Conservation (phyloP, 208 protist genomes). For the Crithidia thermophila region DNA sequence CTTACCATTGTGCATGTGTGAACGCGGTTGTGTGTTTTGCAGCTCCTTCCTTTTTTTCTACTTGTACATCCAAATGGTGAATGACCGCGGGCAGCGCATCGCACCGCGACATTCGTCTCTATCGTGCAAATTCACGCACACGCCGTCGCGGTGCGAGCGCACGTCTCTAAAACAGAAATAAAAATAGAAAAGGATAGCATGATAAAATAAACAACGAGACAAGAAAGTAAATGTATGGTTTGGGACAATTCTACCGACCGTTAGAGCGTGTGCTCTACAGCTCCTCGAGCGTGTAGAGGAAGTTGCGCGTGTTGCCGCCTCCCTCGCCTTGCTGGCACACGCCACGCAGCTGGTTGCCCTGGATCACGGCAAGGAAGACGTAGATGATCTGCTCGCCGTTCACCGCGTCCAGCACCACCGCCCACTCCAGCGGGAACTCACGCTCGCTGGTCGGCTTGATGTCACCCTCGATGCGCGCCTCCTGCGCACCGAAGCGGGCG, state of each 20-base stretch:
- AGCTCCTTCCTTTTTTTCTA: too few species aligned
- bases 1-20: too few species aligned
- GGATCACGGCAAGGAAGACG: constrained; percentile 81
- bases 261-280: too few species aligned
- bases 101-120: too few species aligned
- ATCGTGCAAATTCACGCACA: too few species aligned
- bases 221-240: too few species aligned
- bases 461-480: constrained; percentile 78
- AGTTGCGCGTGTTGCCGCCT: constrained; percentile 69
- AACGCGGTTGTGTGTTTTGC: too few species aligned
- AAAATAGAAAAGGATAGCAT: not conserved
- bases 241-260: too few species aligned
- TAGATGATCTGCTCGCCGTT: constrained; percentile 75
- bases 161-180: too few species aligned
- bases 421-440: constrained; percentile 91
- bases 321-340: constrained; percentile 67
- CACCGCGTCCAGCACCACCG: constrained; percentile 54
- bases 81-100: too few species aligned
- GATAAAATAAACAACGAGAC: not conserved
- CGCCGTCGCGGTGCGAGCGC: too few species aligned
- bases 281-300: constrained; percentile 86
- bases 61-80: too few species aligned
- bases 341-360: constrained; percentile 86
- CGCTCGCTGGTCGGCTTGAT: constrained; percentile 79
- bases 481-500: constrained; percentile 60